Evolutionary conservation across 2,329 filamentous ascomycete genomes (phyloP).

Genomic region (Tolypocladium inflatum): DNA sequence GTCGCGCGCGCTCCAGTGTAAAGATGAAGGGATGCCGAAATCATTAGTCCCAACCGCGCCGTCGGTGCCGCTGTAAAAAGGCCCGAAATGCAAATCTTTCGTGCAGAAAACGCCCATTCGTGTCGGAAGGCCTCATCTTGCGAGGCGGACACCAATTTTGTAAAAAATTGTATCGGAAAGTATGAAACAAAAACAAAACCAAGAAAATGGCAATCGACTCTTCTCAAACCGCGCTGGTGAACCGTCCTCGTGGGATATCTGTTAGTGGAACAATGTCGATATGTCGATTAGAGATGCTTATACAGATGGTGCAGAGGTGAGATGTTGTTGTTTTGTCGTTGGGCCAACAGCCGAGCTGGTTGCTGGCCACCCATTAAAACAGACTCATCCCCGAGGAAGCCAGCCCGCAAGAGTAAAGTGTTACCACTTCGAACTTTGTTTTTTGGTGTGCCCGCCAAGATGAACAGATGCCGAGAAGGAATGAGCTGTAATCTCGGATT

Average conservation of each 20-base stretch:
- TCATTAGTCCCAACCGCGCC: constrained; percentile 7
- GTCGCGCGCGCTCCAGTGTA: constrained; percentile 10
- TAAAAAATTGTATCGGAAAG: constrained; percentile 14
- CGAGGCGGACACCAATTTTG: constrained; percentile 19
- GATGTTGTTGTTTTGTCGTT: constrained; percentile 15
- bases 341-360: constrained; percentile 18
- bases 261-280: constrained; percentile 21
- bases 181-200: constrained; percentile 17
- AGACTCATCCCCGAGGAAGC: constrained; percentile 23
- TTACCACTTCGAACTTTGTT: constrained; percentile 27
- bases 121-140: constrained; percentile 29
- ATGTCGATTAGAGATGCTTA: constrained; percentile 40
- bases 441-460: constrained; percentile 39
- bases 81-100: constrained; percentile 12
- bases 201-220: constrained; percentile 38
- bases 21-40: constrained; percentile 9
- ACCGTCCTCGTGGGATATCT: constrained; percentile 21
- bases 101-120: constrained; percentile 27
- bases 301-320: constrained; percentile 25
- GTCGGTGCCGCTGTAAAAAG: constrained; percentile 7
- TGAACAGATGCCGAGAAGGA: constrained; percentile 33
- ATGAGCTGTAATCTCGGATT: constrained; percentile 25
- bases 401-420: constrained; percentile 27
- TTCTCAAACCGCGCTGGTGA: constrained; percentile 29
- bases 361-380: constrained; percentile 14